phyloP scores from a whole-genome alignment of 2,329 filamentous ascomycete genomes.

The Fusarium camptoceras region DNA sequence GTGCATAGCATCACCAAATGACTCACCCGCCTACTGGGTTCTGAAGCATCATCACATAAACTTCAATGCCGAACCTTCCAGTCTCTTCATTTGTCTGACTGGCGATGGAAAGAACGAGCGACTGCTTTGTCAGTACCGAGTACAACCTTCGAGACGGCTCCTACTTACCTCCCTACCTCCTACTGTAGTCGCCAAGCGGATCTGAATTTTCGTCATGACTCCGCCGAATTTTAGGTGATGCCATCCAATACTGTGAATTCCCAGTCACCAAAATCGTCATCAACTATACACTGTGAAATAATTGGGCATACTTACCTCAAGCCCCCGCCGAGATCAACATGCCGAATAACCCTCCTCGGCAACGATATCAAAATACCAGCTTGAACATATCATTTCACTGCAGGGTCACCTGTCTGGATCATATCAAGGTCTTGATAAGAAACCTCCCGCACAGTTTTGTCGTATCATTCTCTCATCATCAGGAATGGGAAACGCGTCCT shows the following conservation, averaged over 20 bases:
- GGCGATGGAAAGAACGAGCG: neutral
- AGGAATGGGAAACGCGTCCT: slow-evolving; percentile 34
- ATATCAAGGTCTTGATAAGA: neutral
- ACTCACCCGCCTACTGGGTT: neutral
- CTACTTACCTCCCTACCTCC: too few species aligned
- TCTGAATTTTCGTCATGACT: slow-evolving; percentile 25
- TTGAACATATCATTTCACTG: slow-evolving; percentile 1
- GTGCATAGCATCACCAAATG: slow-evolving; percentile 5
- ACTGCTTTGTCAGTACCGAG: neutral
- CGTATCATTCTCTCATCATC: neutral
- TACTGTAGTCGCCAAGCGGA: slow-evolving; percentile 2
- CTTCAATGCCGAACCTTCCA: neutral
- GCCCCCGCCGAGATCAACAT: slow-evolving; percentile 12
- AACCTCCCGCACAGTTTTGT: neutral
- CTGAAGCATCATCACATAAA: neutral
- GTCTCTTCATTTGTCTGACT: neutral
- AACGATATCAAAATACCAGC: slow-evolving; percentile 17
- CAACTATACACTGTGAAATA: neutral
- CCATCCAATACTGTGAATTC: neutral
- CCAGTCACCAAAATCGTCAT: slow-evolving; percentile 10
- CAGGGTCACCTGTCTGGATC: neutral
- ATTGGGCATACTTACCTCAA: slow-evolving; percentile 8
- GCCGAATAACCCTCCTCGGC: slow-evolving; percentile 7
- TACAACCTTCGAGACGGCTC: neutral
- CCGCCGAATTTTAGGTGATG: slow-evolving; percentile 20